A percentile compares a stretch with the other conserved stretches of the same genome.
phyloP scores from a whole-genome alignment of 2,329 filamentous ascomycete genomes.

The Fusarium chuoi region DNA sequence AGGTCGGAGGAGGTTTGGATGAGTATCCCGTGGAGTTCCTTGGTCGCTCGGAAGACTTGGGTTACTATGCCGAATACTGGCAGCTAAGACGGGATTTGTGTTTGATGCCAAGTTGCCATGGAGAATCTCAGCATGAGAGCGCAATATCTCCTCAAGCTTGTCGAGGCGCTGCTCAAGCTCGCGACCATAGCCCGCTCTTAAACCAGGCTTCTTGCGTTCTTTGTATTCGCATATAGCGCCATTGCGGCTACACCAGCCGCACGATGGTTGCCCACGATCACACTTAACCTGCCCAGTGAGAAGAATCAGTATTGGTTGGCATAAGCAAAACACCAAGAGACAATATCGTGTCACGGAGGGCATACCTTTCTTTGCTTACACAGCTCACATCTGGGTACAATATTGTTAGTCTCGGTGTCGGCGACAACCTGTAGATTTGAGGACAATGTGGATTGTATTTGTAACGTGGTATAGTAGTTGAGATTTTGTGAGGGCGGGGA shows the following conservation, averaged over 20 bases:
- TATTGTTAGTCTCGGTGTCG: slow-evolving; percentile 50
- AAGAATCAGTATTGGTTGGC: slow-evolving; percentile 13
- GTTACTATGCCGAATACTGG: slow-evolving; percentile 61
- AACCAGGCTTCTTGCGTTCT: slow-evolving; percentile 73
- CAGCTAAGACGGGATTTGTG: slow-evolving; percentile 47
- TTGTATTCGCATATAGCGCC: slow-evolving; percentile 73
- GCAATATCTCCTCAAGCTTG: slow-evolving; percentile 73
- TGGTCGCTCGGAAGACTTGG: slow-evolving; percentile 65
- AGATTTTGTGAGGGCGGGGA: slow-evolving; percentile 27
- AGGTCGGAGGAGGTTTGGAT: slow-evolving; percentile 58
- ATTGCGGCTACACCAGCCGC: slow-evolving; percentile 75
- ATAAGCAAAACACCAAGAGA: neutral
- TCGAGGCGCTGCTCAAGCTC: slow-evolving; percentile 79
- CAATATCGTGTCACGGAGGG: neutral
- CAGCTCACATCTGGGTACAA: slow-evolving; percentile 71
- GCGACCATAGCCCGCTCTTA: slow-evolving; percentile 75
- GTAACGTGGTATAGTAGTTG: slow-evolving; percentile 17
- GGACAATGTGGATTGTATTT: slow-evolving; percentile 29
- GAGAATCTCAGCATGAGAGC: slow-evolving; percentile 73
- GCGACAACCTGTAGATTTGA: slow-evolving; percentile 17
- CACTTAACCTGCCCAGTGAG: slow-evolving; percentile 71
- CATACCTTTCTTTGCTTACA: slow-evolving; percentile 83
- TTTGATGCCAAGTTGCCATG: slow-evolving; percentile 62
- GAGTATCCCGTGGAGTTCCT: slow-evolving; percentile 63
- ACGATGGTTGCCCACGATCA: slow-evolving; percentile 78